These are phyloP conservation scores for Asterochloris erici DNA, from an alignment of 139 green algal species.

Conservation along the genomic window DNA sequence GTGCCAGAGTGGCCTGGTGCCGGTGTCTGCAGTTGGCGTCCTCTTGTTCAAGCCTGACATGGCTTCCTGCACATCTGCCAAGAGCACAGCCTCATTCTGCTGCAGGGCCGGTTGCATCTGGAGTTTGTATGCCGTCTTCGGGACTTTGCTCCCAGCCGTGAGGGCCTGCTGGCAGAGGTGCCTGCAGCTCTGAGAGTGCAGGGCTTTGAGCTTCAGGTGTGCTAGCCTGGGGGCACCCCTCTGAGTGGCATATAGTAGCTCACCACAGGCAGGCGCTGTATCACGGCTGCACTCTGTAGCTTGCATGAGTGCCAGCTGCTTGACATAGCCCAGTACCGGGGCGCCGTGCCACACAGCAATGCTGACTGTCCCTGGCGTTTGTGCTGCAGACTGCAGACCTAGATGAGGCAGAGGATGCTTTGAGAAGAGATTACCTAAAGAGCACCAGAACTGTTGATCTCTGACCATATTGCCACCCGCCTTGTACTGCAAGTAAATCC, in stretches of 20 bases:
- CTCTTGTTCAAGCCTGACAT: too few species aligned
- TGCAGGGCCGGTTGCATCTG: conserved; percentile 52
- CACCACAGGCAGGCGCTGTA: too few species aligned
- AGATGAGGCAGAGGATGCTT: conserved; percentile 24
- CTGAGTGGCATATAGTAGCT: too few species aligned
- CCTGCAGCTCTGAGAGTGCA: conserved; percentile 13
- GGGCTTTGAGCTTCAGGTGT: conserved; percentile 30
- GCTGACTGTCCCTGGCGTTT: neutral
- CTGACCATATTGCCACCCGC: too few species aligned
- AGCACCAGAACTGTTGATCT: conserved; percentile 34
- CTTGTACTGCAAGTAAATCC: too few species aligned
- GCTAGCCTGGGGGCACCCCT: neutral
- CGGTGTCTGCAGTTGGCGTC: too few species aligned
- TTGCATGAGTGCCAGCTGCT: too few species aligned
- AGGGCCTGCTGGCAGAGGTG: conserved; percentile 24
- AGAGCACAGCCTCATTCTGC: too few species aligned
- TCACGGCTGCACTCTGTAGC: too few species aligned
- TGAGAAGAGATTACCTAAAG: conserved; percentile 35
- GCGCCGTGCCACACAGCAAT: neutral
- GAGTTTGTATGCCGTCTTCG: conserved; percentile 60
- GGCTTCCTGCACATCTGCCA: too few species aligned
- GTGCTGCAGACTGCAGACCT: conserved; percentile 25
- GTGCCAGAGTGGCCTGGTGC: neutral
- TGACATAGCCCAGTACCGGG: too few species aligned
- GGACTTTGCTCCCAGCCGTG: conserved; percentile 33